Percentiles rank a stretch among this genome's conserved stretches.
phyloP scores from a whole-genome alignment of 2,329 filamentous ascomycete genomes.

The Alternaria brassicae region DNA sequence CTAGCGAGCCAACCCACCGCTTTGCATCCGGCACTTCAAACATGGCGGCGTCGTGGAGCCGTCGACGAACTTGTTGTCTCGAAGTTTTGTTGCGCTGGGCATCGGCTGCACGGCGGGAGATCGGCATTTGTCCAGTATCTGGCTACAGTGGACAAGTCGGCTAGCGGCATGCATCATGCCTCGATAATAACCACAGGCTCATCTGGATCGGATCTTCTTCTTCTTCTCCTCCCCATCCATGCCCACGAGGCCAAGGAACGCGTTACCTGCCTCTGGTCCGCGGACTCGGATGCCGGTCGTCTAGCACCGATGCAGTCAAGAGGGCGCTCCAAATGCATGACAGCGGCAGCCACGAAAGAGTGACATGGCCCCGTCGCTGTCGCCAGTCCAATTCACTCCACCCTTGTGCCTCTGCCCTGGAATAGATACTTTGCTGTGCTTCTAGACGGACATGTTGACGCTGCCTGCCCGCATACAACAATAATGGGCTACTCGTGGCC shows the following conservation, averaged over 20 bases:
- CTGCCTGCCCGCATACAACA: constrained; percentile 3
- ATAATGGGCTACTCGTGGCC: constrained; percentile 28
- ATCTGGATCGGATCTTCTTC: constrained; percentile 5
- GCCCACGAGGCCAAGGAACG: neutral
- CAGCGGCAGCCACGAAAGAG: constrained; percentile 8
- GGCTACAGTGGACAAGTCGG: neutral
- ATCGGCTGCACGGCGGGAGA: constrained; percentile 17
- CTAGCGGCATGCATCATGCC: neutral
- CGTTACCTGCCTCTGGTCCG: neutral
- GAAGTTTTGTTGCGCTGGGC: constrained; percentile 3
- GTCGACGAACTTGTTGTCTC: neutral
- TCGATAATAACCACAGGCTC: neutral
- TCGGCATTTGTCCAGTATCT: constrained; percentile 5
- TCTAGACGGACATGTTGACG: constrained; percentile 21
- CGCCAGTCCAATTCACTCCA: constrained; percentile 3
- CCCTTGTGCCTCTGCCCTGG: constrained; percentile 9
- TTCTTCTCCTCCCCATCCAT: neutral
- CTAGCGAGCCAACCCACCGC: constrained; percentile 22
- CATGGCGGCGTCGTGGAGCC: constrained; percentile 20
- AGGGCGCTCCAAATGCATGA: neutral
- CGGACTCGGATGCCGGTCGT: constrained; percentile 7
- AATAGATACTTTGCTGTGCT: constrained; percentile 5
- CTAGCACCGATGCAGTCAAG: constrained; percentile 16
- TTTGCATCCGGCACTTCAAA: constrained; percentile 35
- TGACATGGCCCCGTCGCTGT: neutral